These are phyloP conservation scores for Coffea canephora DNA, from an alignment of 257 asterid species.

Conservation along the genomic window DNA sequence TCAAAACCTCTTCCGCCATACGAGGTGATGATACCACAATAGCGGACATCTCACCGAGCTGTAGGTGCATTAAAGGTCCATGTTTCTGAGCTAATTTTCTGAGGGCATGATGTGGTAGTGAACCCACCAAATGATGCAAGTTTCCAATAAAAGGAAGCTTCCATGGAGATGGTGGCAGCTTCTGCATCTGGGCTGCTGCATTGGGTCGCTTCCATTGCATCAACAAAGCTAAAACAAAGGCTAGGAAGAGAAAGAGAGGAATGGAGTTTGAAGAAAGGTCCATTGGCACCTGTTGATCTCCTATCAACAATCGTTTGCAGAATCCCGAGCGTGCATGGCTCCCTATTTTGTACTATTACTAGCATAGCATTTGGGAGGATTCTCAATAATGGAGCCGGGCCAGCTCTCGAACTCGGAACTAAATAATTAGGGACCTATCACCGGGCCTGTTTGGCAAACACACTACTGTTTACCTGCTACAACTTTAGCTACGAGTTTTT, in stretches of 20 bases:
- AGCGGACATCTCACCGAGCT: slow-evolving; percentile 20
- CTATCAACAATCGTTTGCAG: no score
- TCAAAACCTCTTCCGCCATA: slow-evolving; percentile 27
- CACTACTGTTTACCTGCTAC: no score
- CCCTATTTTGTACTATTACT: no score
- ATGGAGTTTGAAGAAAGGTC: neutral
- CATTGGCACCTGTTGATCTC: neutral
- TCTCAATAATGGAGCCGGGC: no score
- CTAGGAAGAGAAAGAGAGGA: neutral
- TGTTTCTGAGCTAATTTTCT: slow-evolving; percentile 13
- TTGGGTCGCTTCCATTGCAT: neutral
- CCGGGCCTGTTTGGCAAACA: no score
- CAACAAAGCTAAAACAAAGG: neutral
- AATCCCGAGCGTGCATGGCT: no score
- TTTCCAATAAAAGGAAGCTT: slow-evolving; percentile 31
- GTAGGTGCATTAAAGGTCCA: slow-evolving; percentile 27
- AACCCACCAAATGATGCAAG: slow-evolving; percentile 21
- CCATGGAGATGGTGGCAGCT: slow-evolving; percentile 27
- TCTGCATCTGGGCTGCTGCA: neutral
- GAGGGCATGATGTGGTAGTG: slow-evolving; percentile 20
- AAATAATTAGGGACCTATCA: no score
- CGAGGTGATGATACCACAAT: slow-evolving; percentile 26
- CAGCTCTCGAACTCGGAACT: no score
- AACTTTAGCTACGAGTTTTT: no score
- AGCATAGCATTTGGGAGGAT: no score